Evolutionary conservation across 139 green algal genomes (phyloP).

Genomic region (Pleodorina starrii): DNA sequence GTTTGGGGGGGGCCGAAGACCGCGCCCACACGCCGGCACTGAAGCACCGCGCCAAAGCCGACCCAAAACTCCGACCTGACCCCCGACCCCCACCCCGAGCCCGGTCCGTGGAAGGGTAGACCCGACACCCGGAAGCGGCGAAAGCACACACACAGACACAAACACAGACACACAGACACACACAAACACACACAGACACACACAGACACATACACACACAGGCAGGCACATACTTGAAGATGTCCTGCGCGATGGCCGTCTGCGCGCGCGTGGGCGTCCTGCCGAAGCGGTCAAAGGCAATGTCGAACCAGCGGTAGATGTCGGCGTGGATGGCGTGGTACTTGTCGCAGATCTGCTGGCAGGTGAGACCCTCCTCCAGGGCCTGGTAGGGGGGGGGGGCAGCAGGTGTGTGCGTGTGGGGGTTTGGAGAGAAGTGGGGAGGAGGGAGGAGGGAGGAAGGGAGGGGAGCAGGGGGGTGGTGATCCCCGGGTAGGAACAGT

Average conservation of each 20-base stretch:
- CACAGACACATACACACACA: too few species aligned
- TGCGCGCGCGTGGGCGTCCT: slow-evolving; percentile 88
- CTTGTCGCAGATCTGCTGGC: slow-evolving; percentile 98
- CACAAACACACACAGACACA: too few species aligned
- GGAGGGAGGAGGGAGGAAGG: not conserved
- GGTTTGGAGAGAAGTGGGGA: not conserved
- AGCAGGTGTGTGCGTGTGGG: too few species aligned
- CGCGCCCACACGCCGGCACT: too few species aligned
- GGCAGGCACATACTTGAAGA: slow-evolving; percentile 35
- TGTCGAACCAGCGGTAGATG: slow-evolving; percentile 98
- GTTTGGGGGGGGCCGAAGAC: not conserved
- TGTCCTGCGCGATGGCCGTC: slow-evolving; percentile 44
- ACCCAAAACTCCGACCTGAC: too few species aligned
- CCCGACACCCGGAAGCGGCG: too few species aligned
- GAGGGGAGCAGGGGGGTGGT: not conserved
- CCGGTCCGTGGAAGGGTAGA: too few species aligned
- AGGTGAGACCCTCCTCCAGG: slow-evolving; percentile 94
- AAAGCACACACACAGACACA: too few species aligned
- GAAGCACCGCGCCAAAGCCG: too few species aligned
- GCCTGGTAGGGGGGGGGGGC: slow-evolving; percentile 66
- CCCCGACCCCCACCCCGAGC: too few species aligned
- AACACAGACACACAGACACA: too few species aligned
- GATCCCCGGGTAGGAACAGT: too few species aligned
- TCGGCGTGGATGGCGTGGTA: slow-evolving; percentile 95
- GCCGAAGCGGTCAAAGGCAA: slow-evolving; percentile 96